These are phyloP conservation scores for Nyctanthes arbortristis DNA, from an alignment of 257 asterid genomes.

Conservation along the genomic window DNA sequence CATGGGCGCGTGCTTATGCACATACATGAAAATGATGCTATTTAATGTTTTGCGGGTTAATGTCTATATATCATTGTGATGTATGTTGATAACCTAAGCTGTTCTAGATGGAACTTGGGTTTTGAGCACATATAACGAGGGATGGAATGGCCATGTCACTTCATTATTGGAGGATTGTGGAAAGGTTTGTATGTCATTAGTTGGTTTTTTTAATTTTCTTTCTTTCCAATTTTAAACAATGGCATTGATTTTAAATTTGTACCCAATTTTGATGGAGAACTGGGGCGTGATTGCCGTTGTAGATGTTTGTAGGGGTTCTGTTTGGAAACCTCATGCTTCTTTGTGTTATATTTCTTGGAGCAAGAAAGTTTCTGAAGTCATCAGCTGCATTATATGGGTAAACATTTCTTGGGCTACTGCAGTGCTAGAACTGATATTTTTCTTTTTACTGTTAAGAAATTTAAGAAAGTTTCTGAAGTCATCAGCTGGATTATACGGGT, in stretches of 20 bases:
- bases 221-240: neutral
- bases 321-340: conserved; percentile 56
- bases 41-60: neutral
- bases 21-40: neutral
- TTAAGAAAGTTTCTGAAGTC: conserved; percentile 42
- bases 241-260: neutral
- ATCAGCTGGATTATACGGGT: conserved; percentile 44
- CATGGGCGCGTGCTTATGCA: too few relatives aligned
- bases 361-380: conserved; percentile 45
- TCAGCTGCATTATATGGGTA: conserved; percentile 46
- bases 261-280: conserved; percentile 21
- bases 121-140: conserved; percentile 41
- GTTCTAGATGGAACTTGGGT: conserved; percentile 56
- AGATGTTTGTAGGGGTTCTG: conserved; percentile 57
- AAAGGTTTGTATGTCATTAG: conserved; percentile 45
- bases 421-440: neutral
- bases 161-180: conserved; percentile 41
- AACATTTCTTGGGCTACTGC: conserved; percentile 19
- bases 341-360: conserved; percentile 40
- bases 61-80: neutral
- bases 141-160: conserved; percentile 30
- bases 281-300: conserved; percentile 17
- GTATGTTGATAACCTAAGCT: conserved; percentile 46
- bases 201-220: neutral
- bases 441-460: too few relatives aligned